Conservation (phyloP, 1,284 basidiomycete genomes). For the Irpex rosettiformis region DNA sequence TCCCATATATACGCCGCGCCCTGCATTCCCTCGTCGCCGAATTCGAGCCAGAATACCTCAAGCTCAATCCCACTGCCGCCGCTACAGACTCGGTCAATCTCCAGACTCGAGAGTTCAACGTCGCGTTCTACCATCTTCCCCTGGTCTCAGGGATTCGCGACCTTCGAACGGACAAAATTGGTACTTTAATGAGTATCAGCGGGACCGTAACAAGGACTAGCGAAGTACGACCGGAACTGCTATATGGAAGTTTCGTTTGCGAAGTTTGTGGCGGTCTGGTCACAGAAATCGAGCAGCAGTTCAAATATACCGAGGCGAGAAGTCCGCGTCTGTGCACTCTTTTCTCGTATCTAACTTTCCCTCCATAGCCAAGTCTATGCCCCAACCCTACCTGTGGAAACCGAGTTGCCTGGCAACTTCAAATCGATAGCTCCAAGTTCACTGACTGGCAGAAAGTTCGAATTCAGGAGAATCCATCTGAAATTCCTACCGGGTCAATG, state of each 20-base stretch:
- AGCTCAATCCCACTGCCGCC: conserved; percentile 80
- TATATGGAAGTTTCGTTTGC: conserved; percentile 93
- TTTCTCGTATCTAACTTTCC: conserved; percentile 9
- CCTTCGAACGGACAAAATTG: conserved; percentile 89
- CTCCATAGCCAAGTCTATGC: conserved; percentile 80
- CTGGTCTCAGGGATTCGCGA: conserved; percentile 95
- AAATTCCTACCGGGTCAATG: conserved; percentile 99
- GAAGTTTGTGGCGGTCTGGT: conserved; percentile 84
- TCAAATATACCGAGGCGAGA: conserved; percentile 95
- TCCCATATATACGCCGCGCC: conserved; percentile 91
- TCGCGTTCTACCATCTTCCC: conserved; percentile 96
- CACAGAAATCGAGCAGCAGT: conserved; percentile 98
- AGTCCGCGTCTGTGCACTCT: background rate
- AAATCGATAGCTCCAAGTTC: conserved; percentile 96
- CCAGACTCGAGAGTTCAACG: conserved; percentile 88
- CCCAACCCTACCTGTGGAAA: conserved; percentile 94
- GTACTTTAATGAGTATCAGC: conserved; percentile 89
- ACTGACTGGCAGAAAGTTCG: conserved; percentile 99
- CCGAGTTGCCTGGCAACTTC: conserved; percentile 87
- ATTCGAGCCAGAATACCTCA: conserved; percentile 90
- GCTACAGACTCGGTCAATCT: conserved; percentile 82
- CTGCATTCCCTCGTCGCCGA: conserved; percentile 86
- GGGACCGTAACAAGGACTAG: conserved; percentile 98
- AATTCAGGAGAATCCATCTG: conserved; percentile 98
- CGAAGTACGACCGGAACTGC: conserved; percentile 94